Percentiles rank a stretch among this genome's conserved stretches.
phyloP scores from a whole-genome alignment of 306 rosid species.

The Pyrus bretschneideri region DNA sequence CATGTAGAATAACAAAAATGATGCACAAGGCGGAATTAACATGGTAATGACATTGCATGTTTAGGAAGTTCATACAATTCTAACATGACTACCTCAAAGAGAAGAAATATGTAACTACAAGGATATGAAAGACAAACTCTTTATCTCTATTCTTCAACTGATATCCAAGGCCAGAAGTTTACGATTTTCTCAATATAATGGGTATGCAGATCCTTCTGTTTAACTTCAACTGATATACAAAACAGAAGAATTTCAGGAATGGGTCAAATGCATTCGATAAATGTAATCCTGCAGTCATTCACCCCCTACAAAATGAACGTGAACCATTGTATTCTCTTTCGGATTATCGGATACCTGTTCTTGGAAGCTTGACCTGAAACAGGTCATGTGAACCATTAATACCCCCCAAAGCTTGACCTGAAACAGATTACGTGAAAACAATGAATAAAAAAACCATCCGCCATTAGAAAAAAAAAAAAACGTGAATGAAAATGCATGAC shows the following conservation, averaged over 20 bases:
- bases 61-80: background rate
- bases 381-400: background rate
- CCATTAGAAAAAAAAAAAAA: background rate
- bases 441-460: background rate
- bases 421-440: background rate
- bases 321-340: background rate
- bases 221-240: background rate
- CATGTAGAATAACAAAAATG: background rate
- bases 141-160: background rate
- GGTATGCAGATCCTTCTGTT: too few species aligned
- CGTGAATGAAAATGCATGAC: background rate
- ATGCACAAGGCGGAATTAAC: background rate
- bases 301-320: constrained; percentile 14
- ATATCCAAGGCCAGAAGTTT: background rate
- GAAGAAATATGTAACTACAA: background rate
- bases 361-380: background rate
- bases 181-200: background rate
- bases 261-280: constrained; percentile 9
- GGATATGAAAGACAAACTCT: background rate
- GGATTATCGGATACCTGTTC: background rate
- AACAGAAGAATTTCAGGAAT: constrained; percentile 3
- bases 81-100: background rate
- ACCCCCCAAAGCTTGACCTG: background rate
- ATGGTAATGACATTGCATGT: constrained; percentile 8
- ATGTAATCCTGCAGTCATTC: constrained; percentile 1